Evolutionary conservation across 1,139 yeast genomes (phyloP).

Genomic region (Debaryomyces coudertii): DNA sequence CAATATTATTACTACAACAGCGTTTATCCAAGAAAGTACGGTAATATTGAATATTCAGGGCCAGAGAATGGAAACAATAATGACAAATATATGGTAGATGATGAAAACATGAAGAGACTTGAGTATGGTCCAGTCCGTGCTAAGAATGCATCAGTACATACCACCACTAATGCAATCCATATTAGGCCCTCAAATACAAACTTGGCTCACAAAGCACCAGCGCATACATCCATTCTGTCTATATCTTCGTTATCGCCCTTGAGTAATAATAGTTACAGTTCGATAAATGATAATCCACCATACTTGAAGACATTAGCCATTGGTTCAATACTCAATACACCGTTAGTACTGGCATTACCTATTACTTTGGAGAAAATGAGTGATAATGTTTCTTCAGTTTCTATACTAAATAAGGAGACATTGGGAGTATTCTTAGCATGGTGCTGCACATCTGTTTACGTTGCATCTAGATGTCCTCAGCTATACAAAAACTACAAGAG

Average conservation of each 20-base stretch:
- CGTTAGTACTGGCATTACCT: constrained; percentile 28
- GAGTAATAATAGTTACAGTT: constrained; percentile 27
- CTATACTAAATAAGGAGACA: constrained; percentile 15
- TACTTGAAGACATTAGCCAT: constrained; percentile 19
- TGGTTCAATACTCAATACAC: constrained; percentile 28
- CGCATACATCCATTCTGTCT: constrained; percentile 15
- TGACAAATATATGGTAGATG: background rate
- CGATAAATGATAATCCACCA: constrained; percentile 21
- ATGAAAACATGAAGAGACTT: background rate
- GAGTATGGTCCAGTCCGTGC: constrained; percentile 1
- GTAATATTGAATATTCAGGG: background rate
- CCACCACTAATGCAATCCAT: constrained; percentile 18
- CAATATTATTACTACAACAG: constrained; percentile 66
- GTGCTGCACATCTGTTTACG: constrained; percentile 76
- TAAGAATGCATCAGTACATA: constrained; percentile 14
- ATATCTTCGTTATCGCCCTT: constrained; percentile 21
- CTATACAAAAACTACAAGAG: constrained; percentile 71
- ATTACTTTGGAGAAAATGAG: constrained; percentile 11
- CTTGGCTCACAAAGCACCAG: constrained; percentile 1
- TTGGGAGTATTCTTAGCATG: constrained; percentile 72
- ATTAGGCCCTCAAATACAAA: constrained; percentile 15
- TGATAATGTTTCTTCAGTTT: background rate
- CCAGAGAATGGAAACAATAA: background rate
- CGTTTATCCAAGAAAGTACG: constrained; percentile 33
- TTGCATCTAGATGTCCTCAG: constrained; percentile 85